Evolutionary conservation across 768 basidiomycete species (phyloP), one percentile per base, ranked within the genome.

Genomic region (Lactarius hengduanensis): DNA sequence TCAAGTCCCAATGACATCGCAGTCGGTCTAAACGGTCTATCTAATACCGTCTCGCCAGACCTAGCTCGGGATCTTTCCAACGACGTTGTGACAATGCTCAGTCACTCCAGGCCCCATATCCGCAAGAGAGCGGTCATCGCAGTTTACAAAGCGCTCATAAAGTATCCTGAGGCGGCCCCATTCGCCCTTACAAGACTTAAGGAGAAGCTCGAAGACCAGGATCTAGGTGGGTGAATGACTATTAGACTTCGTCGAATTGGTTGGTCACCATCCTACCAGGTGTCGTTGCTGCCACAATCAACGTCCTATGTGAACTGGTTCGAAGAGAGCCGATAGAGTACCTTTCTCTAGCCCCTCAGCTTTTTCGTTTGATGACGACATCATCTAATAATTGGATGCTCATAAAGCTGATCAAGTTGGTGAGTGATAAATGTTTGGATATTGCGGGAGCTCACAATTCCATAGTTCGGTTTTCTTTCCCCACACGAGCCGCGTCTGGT

Each of bases 321-420:
- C 85, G 92, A 64, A 81, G 84, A 55, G 88, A 88, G 68, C 94
- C 96, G 9, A 78, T 80, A 65, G 90, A 91, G 66, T 95, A 94
- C 74, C 81, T 99, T 9, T 81, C 87, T 4, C 78, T 99, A 47
- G 97, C 96, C 2, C 97, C 97, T 11, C 91, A 92, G 71, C 77
- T 98, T 62, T 99, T 98, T 76, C 93, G 92, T 72, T 83, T 98
- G 13, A 79, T 99, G 66, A 97, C 94, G 0, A 94, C 89, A 2
- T 94, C 94, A 13, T 90, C 92, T 11, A 98, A 99, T 76, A 99
- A 99, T 72, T 99, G 97, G 97, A 96, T 98, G 93, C 83, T 99
- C 66, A 99, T 99, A 77, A 99, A 99, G 78, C 90, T 98, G 62
- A 88, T 98, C 75, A 99, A 99, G 78, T 77, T 98, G 76, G 96